A percentile compares a stretch with the other conserved stretches of the same genome.
Conservation (phyloP, 192 early-diverging fungal species). For the Obelidium mucronatum region DNA sequence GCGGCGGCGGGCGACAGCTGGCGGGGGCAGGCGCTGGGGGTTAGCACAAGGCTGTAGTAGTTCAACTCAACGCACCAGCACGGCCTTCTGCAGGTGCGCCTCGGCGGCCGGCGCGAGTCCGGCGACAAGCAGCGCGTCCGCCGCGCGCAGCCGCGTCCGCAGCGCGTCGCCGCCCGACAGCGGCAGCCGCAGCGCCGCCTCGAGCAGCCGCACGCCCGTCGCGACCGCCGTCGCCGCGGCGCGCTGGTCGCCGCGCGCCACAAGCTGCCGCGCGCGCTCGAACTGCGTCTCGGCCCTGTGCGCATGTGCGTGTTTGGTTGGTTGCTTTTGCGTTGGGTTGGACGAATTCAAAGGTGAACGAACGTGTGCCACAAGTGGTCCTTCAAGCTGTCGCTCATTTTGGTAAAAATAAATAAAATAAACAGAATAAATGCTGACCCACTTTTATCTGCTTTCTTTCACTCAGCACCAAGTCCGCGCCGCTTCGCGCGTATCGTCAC, state of each 20-base stretch:
- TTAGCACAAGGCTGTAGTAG: neutral
- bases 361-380: no score
- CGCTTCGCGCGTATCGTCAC: constrained; percentile 23
- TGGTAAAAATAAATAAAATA: no score
- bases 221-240: neutral
- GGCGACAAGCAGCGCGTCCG: neutral
- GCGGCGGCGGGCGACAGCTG: neutral
- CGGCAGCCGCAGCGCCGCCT: constrained; percentile 2
- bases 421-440: no score
- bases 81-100: constrained; percentile 5
- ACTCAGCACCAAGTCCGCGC: constrained; percentile 28
- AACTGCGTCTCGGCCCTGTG: no score
- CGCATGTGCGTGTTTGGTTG: no score
- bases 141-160: neutral
- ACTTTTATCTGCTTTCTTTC: neutral
- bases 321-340: no score
- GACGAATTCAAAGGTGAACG: no score
- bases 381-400: no score
- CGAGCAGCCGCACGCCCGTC: neutral
- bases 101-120: neutral
- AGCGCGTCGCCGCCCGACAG: constrained; percentile 2
- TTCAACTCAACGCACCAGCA: neutral
- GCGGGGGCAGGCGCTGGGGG: neutral
- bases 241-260: neutral
- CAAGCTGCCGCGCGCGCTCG: no score